A percentile compares a stretch with the other conserved stretches of the same genome.
Conservation (phyloP, 768 basidiomycete species). For the Kwoniella europaea region DNA sequence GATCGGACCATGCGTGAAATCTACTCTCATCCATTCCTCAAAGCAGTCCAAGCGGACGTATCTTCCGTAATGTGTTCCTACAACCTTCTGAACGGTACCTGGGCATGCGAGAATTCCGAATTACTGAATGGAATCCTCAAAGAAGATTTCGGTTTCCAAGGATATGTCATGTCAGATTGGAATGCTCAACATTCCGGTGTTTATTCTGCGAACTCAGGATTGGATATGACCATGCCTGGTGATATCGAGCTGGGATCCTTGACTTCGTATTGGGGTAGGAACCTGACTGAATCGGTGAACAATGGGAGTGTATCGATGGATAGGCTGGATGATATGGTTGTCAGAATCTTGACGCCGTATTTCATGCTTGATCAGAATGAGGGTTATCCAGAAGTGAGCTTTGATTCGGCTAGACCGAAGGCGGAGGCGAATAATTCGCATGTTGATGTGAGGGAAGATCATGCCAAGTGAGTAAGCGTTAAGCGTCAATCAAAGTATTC, state of each 20-base stretch:
- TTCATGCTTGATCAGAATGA: slow-evolving; percentile 57
- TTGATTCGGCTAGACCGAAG: slow-evolving; percentile 62
- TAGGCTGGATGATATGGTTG: slow-evolving; percentile 68
- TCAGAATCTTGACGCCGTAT: slow-evolving; percentile 67
- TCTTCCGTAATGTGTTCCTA: slow-evolving; percentile 64
- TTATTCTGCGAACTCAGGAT: slow-evolving; percentile 40
- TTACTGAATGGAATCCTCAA: slow-evolving; percentile 57
- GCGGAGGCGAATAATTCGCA: slow-evolving; percentile 53
- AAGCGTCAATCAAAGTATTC: too few relatives aligned
- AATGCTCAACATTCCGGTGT: slow-evolving; percentile 52
- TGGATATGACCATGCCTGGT: slow-evolving; percentile 60
- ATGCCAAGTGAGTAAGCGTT: slow-evolving; percentile 60
- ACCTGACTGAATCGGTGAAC: slow-evolving; percentile 70
- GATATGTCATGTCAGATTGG: slow-evolving; percentile 57
- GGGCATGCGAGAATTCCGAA: slow-evolving; percentile 57
- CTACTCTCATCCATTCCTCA: slow-evolving; percentile 59
- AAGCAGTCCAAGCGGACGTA: slow-evolving; percentile 69
- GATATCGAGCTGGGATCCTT: slow-evolving; percentile 51
- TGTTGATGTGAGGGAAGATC: slow-evolving; percentile 69
- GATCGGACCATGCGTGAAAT: slow-evolving; percentile 69
- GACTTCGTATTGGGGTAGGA: slow-evolving; percentile 67
- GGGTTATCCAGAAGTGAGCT: slow-evolving; percentile 71
- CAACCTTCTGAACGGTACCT: slow-evolving; percentile 57
- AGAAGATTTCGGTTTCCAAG: slow-evolving; percentile 59
- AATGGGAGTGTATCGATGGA: slow-evolving; percentile 71